Conservation (phyloP, 116 monocot species). For the Thalassia testudinum region DNA sequence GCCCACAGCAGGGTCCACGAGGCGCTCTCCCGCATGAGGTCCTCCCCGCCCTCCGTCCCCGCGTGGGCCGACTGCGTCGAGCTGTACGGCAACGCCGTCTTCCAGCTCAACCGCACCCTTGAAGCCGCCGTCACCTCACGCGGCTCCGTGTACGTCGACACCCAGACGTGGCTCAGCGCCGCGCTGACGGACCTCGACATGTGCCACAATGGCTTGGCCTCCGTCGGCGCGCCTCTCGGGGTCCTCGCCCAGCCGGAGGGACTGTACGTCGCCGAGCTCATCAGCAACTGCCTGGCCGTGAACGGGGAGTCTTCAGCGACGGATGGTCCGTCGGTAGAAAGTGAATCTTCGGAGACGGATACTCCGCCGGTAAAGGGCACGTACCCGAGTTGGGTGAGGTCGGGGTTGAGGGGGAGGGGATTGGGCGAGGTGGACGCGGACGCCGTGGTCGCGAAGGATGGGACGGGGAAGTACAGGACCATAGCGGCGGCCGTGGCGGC, state of each 20-base stretch:
- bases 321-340: neutral
- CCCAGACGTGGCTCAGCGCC: slow-evolving; percentile 78
- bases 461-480: slow-evolving; percentile 33
- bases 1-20: slow-evolving; percentile 22
- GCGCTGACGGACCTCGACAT: slow-evolving; percentile 60
- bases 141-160: slow-evolving; percentile 17
- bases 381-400: neutral
- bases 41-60: neutral
- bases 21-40: slow-evolving; percentile 21
- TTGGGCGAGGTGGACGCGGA: slow-evolving; percentile 9
- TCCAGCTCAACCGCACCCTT: slow-evolving; percentile 67
- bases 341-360: neutral
- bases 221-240: slow-evolving; percentile 10
- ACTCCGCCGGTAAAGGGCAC: neutral
- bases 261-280: slow-evolving; percentile 51
- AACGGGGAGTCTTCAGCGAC: slow-evolving; percentile 12
- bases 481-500: slow-evolving; percentile 34
- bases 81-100: slow-evolving; percentile 48
- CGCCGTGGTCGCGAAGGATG: slow-evolving; percentile 38
- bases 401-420: slow-evolving; percentile 4
- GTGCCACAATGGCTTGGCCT: slow-evolving; percentile 37
- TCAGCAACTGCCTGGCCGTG: slow-evolving; percentile 79
- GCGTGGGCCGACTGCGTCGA: slow-evolving; percentile 40
- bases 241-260: slow-evolving; percentile 20
- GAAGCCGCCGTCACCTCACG: neutral